A percentile compares a stretch with the other conserved stretches of the same genome.
phyloP scores from a whole-genome alignment of 2,329 filamentous ascomycete genomes.

The Aspergillus sp. region DNA sequence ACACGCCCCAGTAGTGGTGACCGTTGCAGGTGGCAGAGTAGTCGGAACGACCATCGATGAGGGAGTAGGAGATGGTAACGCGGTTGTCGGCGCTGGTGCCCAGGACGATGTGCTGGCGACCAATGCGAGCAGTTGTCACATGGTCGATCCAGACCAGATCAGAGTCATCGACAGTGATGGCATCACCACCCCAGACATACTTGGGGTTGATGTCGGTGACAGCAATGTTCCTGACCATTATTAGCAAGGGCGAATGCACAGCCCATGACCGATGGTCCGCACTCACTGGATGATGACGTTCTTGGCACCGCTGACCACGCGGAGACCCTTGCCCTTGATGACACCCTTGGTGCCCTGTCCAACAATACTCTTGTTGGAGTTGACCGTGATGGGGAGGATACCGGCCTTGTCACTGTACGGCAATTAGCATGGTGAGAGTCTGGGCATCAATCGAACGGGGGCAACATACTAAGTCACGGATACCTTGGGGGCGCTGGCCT shows the following conservation, averaged over 20 bases:
- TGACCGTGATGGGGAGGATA: slow-evolving; percentile 53
- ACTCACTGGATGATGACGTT: slow-evolving; percentile 60
- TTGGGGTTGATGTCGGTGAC: slow-evolving; percentile 60
- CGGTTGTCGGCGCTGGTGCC: slow-evolving; percentile 57
- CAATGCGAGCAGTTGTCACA: slow-evolving; percentile 54
- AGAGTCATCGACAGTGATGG: slow-evolving; percentile 54
- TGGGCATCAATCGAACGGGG: too few species aligned
- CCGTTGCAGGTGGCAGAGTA: slow-evolving; percentile 61
- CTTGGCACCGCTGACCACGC: slow-evolving; percentile 48
- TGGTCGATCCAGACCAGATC: slow-evolving; percentile 51
- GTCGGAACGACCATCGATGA: slow-evolving; percentile 57
- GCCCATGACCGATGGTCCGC: not conserved
- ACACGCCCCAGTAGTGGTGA: slow-evolving; percentile 63
- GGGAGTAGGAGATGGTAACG: slow-evolving; percentile 62
- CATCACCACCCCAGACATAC: slow-evolving; percentile 63
- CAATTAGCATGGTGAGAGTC: not conserved
- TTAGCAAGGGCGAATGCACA: not conserved
- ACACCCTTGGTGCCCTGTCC: slow-evolving; percentile 57
- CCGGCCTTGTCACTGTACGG: slow-evolving; percentile 53
- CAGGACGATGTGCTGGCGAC: slow-evolving; percentile 62
- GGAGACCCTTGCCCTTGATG: slow-evolving; percentile 61
- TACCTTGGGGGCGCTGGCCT: slow-evolving; percentile 53
- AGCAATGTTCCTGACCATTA: slow-evolving; percentile 48
- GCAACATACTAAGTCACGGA: slow-evolving; percentile 38
- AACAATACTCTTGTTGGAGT: slow-evolving; percentile 60